phyloP scores from a whole-genome alignment of 2,329 filamentous ascomycete genomes.

The Zasmidium citrigriseum region DNA sequence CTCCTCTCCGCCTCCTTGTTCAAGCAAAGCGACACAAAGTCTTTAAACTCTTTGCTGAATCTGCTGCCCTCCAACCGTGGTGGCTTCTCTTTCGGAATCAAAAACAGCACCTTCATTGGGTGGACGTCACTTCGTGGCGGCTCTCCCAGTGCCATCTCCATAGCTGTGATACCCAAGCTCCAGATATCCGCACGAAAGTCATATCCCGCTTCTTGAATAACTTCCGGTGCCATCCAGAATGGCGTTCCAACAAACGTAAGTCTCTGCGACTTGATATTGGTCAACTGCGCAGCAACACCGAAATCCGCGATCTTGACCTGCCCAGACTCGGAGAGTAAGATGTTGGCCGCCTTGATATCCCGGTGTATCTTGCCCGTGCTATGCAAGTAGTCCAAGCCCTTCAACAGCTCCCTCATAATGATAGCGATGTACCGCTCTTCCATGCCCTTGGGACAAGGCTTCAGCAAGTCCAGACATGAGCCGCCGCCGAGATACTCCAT shows the following conservation, averaged over 20 bases:
- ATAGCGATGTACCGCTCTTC: constrained; percentile 90
- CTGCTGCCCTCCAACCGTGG: constrained; percentile 77
- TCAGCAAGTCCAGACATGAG: constrained; percentile 90
- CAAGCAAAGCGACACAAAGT: constrained; percentile 87
- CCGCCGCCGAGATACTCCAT: constrained; percentile 98
- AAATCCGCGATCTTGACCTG: constrained; percentile 94
- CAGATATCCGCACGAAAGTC: constrained; percentile 93
- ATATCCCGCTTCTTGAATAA: constrained; percentile 81
- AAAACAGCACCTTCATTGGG: constrained; percentile 90
- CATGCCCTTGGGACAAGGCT: constrained; percentile 73
- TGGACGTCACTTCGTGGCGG: constrained; percentile 84
- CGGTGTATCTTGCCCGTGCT: constrained; percentile 93
- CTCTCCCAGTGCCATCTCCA: constrained; percentile 85
- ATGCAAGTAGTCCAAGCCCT: constrained; percentile 91
- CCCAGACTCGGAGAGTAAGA: constrained; percentile 85
- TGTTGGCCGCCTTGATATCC: constrained; percentile 98
- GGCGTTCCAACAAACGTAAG: constrained; percentile 98
- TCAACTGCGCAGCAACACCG: constrained; percentile 92
- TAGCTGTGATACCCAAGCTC: constrained; percentile 88
- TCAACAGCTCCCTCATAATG: constrained; percentile 85
- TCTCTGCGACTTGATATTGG: constrained; percentile 94
- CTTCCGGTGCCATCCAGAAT: constrained; percentile 96
- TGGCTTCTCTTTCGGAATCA: constrained; percentile 85
- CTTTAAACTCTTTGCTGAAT: constrained; percentile 71
- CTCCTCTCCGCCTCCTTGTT: constrained; percentile 87